Percentiles rank a stretch among this genome's conserved stretches.
Evolutionary conservation across 352 stramenopile species (phyloP).

Genomic region (Globisporangium lucens): DNA sequence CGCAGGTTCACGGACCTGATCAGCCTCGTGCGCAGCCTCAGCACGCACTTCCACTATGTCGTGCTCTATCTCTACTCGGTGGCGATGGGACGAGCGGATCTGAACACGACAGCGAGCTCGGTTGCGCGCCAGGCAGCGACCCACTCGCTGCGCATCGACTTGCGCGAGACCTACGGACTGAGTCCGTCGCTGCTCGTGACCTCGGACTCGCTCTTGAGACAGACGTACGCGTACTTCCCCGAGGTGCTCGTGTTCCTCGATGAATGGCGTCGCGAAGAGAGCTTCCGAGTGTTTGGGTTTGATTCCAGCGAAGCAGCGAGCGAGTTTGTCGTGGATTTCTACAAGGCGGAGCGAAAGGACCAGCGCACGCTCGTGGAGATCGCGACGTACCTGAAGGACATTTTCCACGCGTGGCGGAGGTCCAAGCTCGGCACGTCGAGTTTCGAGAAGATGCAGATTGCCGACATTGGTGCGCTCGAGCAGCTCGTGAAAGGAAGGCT

Average conservation of each 20-base stretch:
- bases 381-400: constrained; percentile 11
- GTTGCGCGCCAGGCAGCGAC: constrained; percentile 9
- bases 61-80: constrained; percentile 45
- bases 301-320: constrained; percentile 20
- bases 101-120: not conserved
- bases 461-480: constrained; percentile 13
- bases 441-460: constrained; percentile 13
- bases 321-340: constrained; percentile 8
- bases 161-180: constrained; percentile 11
- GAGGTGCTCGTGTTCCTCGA: constrained; percentile 66
- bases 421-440: constrained; percentile 6
- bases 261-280: constrained; percentile 46
- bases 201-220: constrained; percentile 27
- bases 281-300: constrained; percentile 33
- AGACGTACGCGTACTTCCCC: constrained; percentile 70
- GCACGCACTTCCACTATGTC: constrained; percentile 41
- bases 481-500: constrained; percentile 11
- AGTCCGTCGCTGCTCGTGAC: not conserved
- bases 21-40: constrained; percentile 20
- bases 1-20: constrained; percentile 25
- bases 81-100: constrained; percentile 32
- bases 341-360: not conserved
- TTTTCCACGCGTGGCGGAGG: constrained; percentile 14
- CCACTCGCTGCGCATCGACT: not conserved
- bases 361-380: constrained; percentile 6